Base-by-base conservation (phyloP, 768 basidiomycete genomes). In the Suillus tomentosus region DNA sequence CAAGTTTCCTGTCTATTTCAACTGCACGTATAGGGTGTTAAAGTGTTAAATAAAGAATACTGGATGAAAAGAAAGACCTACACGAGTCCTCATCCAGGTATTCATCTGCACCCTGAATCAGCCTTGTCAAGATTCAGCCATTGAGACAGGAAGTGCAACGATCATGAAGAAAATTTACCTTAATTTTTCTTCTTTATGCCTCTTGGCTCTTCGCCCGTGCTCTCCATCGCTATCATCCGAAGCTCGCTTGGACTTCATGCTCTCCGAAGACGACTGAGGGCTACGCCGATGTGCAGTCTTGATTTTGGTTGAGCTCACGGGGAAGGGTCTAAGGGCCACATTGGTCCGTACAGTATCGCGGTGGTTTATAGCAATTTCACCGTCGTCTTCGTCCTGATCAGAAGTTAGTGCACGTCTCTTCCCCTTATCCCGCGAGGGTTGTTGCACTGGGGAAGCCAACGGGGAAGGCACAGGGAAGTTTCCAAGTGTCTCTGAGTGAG, bases 221-320 rank as follows among this genome's bases (percentile, higher is more conserved):
- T 73, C 68, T 10, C 56, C 69, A 13, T 70, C 71, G 45, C 75
- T 79, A 22, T 71, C 75, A n/a, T 74, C 74, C 8, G 79, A 76
- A 1, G 71, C 54, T 22, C 77, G 75, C 67, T 79, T 79, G 9
- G 65, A 63, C 39, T 14, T 48, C n/a, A 22, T 37, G 62, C 64
- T 67, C 54, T 53, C 13, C 36, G 61, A 10, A 62, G 66, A 45
- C 13, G 70, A 68, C 3, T 69, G 70, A 15, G 71, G 68, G 22
- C 74, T 72, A n/a, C 72, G 72, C 14, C 66, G 72, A 3, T 73
- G 68, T 54, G 81, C 79, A 55, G 78, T 79, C 11, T 74, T 70
- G 3, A 85, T 74, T 47, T 81, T 62, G 60, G 82, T 79, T 2
- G 80, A 77, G 58, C 74, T 80, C 84, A 88, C 81, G 6, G 84